Percentiles rank a stretch among this genome's conserved stretches.
These are phyloP conservation scores for Apiotrichum gracile DNA, from an alignment of 1,284 basidiomycete species.

Conservation along the genomic window DNA sequence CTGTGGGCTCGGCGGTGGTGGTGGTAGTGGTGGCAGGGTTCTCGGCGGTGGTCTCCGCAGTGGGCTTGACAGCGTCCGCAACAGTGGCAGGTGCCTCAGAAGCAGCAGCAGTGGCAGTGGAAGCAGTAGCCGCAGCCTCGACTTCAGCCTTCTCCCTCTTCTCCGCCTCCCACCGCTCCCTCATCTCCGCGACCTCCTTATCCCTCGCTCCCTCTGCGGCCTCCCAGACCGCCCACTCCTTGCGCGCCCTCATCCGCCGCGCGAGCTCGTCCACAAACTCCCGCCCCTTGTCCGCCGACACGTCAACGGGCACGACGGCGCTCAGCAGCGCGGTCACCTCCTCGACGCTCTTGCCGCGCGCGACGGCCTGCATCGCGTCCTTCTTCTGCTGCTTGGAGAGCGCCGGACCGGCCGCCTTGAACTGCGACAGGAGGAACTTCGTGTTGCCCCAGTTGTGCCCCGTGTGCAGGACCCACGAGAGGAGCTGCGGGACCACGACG, in stretches of 20 bases:
- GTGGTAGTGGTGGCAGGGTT: no score
- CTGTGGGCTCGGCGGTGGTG: neutral
- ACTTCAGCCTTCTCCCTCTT: neutral
- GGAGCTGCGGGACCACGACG: conserved; percentile 66
- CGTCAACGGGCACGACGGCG: conserved; percentile 45
- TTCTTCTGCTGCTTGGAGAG: conserved; percentile 59
- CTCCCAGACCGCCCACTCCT: conserved; percentile 12
- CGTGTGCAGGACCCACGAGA: conserved; percentile 63
- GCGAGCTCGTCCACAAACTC: conserved; percentile 14
- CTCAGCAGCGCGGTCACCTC: conserved; percentile 49
- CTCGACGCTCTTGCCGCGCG: conserved; percentile 62
- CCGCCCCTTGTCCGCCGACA: conserved; percentile 2
- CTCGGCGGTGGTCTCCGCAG: neutral
- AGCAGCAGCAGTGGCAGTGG: neutral
- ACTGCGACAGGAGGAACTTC: conserved; percentile 85
- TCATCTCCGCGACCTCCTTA: neutral
- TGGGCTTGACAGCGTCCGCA: no score
- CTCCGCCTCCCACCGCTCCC: neutral
- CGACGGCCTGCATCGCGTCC: conserved; percentile 54
- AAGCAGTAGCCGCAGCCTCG: neutral
- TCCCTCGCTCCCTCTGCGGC: neutral
- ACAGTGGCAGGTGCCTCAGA: neutral
- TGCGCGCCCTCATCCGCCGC: neutral
- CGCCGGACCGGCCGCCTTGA: conserved; percentile 54
- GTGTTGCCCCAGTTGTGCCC: conserved; percentile 76